phyloP scores from a whole-genome alignment of 768 basidiomycete genomes.

The Coprinopsis sp. region DNA sequence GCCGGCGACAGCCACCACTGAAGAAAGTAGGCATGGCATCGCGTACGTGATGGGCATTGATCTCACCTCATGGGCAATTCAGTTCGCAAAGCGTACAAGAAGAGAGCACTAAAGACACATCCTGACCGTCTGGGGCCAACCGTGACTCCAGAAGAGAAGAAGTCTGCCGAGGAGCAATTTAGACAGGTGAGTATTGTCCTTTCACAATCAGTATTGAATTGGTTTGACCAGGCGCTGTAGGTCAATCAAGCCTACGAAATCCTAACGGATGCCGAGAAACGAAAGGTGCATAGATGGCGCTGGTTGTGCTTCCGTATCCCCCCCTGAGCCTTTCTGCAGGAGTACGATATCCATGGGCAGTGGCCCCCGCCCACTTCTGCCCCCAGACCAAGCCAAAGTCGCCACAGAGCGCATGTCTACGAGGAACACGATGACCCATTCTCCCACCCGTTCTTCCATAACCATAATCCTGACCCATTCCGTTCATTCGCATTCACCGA shows the following conservation, averaged over 20 bases:
- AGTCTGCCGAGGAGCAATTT: constrained; percentile 53
- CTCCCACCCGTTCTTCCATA: constrained; percentile 38
- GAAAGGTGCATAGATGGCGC: constrained; percentile 36
- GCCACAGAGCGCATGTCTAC: constrained; percentile 21
- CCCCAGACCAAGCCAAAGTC: constrained; percentile 9
- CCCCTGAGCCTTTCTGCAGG: constrained; percentile 31
- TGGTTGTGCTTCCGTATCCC: not conserved
- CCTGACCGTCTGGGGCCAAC: constrained; percentile 64
- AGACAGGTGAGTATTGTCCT: constrained; percentile 27
- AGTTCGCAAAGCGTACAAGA: constrained; percentile 80
- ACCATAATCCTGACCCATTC: constrained; percentile 23
- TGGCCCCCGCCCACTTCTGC: constrained; percentile 62
- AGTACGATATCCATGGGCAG: constrained; percentile 66
- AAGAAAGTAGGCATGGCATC: constrained; percentile 44
- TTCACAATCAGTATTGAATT: not conserved
- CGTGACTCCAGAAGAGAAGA: constrained; percentile 55
- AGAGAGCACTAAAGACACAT: constrained; percentile 66
- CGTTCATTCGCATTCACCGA: constrained; percentile 56
- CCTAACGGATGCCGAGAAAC: constrained; percentile 55
- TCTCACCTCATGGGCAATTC: constrained; percentile 24
- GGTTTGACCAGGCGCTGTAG: constrained; percentile 26
- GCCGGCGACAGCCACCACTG: constrained; percentile 46
- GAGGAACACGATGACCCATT: constrained; percentile 25
- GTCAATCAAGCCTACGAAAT: constrained; percentile 80
- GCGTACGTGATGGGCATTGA: not conserved